phyloP scores from a whole-genome alignment of 345 rosid genomes.

The Turnera subulata region DNA sequence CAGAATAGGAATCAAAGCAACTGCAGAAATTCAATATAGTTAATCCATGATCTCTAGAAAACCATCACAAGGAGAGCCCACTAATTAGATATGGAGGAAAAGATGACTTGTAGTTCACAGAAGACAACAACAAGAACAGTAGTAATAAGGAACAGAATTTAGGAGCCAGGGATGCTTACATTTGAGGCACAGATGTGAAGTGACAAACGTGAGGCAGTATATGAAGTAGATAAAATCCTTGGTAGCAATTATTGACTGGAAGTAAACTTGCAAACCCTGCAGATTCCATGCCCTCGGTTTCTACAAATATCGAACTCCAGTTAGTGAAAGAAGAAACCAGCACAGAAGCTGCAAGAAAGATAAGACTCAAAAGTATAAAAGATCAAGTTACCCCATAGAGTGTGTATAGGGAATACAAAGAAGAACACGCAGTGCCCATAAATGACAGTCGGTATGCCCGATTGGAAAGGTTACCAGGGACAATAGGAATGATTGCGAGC shows the following conservation, averaged over 20 bases:
- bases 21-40: conserved; percentile 36
- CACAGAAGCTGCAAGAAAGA: conserved; percentile 13
- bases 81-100: not conserved
- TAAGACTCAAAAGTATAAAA: not conserved
- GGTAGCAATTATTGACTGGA: conserved; percentile 73
- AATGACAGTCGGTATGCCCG: conserved; percentile 88
- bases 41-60: conserved; percentile 8
- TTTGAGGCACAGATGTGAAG: conserved; percentile 84
- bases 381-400: conserved; percentile 66
- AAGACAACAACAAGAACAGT: not conserved
- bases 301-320: conserved; percentile 37
- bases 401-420: conserved; percentile 80
- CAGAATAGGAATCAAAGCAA: conserved; percentile 85
- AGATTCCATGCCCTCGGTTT: conserved; percentile 85
- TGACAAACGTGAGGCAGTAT: conserved; percentile 82
- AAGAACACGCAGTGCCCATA: conserved; percentile 89
- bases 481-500: conserved; percentile 79
- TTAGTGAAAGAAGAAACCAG: conserved; percentile 15
- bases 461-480: conserved; percentile 65
- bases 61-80: not conserved
- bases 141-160: not conserved
- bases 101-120: not conserved
- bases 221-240: conserved; percentile 92
- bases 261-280: conserved; percentile 81
- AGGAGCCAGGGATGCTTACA: conserved; percentile 45